Evolutionary conservation across 768 basidiomycete genomes (phyloP).

Genomic region (Crepidotus variabilis): DNA sequence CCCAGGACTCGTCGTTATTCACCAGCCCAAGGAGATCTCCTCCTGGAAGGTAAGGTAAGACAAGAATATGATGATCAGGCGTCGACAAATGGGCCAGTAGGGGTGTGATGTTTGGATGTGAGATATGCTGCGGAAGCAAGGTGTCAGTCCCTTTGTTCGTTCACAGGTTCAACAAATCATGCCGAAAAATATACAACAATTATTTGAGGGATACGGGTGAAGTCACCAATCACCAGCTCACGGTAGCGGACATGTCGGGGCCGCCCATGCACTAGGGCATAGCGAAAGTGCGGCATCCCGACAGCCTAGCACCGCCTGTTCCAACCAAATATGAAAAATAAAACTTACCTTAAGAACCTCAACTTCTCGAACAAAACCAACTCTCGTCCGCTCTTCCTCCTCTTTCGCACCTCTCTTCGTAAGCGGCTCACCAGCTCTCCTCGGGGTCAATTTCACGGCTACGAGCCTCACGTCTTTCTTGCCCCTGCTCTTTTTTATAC

Average conservation of each 20-base stretch:
- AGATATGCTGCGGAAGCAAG: constrained; percentile 53
- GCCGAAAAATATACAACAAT: not conserved
- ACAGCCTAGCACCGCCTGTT: not conserved
- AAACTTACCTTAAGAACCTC: constrained; percentile 71
- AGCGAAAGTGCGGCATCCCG: not conserved
- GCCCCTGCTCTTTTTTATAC: not conserved
- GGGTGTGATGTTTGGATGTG: constrained; percentile 76
- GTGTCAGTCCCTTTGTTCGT: not conserved
- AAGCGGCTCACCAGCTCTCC: constrained; percentile 23
- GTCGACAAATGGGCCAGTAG: constrained; percentile 71
- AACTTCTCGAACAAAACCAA: constrained; percentile 79
- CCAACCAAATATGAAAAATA: constrained; percentile 5
- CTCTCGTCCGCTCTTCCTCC: constrained; percentile 68
- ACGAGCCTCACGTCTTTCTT: constrained; percentile 29
- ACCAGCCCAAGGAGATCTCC: constrained; percentile 82
- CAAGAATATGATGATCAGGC: constrained; percentile 68
- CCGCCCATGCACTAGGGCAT: not conserved
- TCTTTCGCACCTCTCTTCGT: constrained; percentile 20
- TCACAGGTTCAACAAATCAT: not conserved
- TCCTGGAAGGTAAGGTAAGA: constrained; percentile 71
- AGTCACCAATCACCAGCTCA: too few relatives aligned
- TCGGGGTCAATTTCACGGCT: constrained; percentile 45
- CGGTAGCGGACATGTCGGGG: too few relatives aligned
- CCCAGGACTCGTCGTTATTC: constrained; percentile 48
- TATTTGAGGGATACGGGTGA: too few relatives aligned